Base-by-base conservation (phyloP, 176 grass and related monocot species). In the Rhynchospora breviuscula region DNA sequence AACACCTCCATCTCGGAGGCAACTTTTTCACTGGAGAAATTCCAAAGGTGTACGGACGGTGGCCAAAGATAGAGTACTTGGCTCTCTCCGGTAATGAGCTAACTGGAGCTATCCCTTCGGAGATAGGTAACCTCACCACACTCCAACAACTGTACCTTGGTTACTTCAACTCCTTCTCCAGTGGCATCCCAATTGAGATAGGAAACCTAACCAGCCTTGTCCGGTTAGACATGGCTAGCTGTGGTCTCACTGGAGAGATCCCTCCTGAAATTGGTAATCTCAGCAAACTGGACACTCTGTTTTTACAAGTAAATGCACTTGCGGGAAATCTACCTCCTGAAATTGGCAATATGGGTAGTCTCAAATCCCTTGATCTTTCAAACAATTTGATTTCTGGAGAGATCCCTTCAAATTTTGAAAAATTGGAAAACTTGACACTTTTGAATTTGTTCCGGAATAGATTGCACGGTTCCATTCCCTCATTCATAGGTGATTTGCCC, bases 21-120 rank as follows among this genome's bases (percentile, higher is more conserved):
- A 97, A 97, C 52, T 97, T 94, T 57, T 97, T 97, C 84, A 87
- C 88, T 73, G 94, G 94, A 56, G 26, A 62, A 26, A 94, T 97
- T 64, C 94, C 94, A 1, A 18, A 31, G n/a, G 80, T 83, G 26
- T 97, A 94, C 66, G 94, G 94, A 44, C 71, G 67, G 60, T 97
- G 94, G 94, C 79, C 12, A 6, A 86, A 85, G 4, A 84, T 97
- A 59, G 88, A 87, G 29, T 97, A 97, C 68, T 87, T 97, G 18
- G 94, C 94, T 1, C 79, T 94, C 85, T 94, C 94, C 48, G 94
- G 94, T 52, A 97, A 97, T 52, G 94, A 94, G 87, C 92, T 97
- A n/a, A 85, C 78, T 0, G 94, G 94, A 21, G 57, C 62, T 78
- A 63, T 97, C 22, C 94, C 94, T 15, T 76, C 79, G 10, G 92